Evolutionary conservation across 345 rosid species (phyloP), one percentile per base, ranked within the genome.

Genomic region (Eucalyptus curtisii): DNA sequence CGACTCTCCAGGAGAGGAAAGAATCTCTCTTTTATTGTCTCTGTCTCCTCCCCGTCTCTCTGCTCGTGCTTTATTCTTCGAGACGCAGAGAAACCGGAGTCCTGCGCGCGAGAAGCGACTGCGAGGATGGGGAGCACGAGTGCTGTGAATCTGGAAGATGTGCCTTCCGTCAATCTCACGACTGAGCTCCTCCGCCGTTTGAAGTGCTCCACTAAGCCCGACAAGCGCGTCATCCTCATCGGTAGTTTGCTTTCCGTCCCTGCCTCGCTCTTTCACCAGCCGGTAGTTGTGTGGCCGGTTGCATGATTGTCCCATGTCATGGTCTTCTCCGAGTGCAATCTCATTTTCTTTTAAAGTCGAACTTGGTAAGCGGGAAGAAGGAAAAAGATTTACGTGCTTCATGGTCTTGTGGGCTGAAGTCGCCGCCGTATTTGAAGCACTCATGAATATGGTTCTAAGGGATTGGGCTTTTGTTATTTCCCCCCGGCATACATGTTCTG

Each of bases 141-240:
- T 19, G 31, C 84, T 14, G 89, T 89, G 22, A 95, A 92, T 91
- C 89, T 97, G 93, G 99, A 97, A 92, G 98, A 97, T 90, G 94
- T 96, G 57, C 95, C 95, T 24, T 94, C 98, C 6, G 92, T 93
- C 52, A 92, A 95, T 93, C 98, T 97, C 91, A 96, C 95, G 98
- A 91, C 92, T 44, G 99, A 97, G 94, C 97, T 97, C 88, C 98
- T 97, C 89, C 99, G 98, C 87, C 99, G 99, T 87, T 91, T 97
- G 97, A 95, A 93, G 88, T 97, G 99, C 91, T 92, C 98, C 86
- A 33, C 98, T 89, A 96, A 95, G 71, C 98, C 99, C 55, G 98
- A 97, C 89, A 96, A 96, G 90, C 99, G 98, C 89, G 97, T 97
- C 95, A 93, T 97, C 88, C 95, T 97, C 93, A 90, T 97, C 55